Percentiles rank a stretch among this genome's conserved stretches.
Conservation (phyloP, 108 stramenopile species). For the Halocafeteria seosinensis region DNA sequence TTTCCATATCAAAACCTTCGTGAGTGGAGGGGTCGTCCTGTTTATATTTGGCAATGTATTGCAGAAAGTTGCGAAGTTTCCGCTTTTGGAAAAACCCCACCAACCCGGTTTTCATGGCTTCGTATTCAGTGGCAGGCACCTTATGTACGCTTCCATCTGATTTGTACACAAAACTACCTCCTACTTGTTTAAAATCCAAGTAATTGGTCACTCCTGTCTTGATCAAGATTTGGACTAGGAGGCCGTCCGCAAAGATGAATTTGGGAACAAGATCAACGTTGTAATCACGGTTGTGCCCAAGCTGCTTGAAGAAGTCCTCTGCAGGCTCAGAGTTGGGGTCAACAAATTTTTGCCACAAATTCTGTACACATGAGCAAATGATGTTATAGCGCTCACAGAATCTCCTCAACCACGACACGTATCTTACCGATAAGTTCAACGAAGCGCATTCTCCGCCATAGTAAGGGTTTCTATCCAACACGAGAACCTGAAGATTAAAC, state of each 20-base stretch:
- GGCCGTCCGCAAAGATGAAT: constrained; percentile 98
- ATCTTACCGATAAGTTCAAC: constrained; percentile 47
- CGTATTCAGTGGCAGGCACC: constrained; percentile 69
- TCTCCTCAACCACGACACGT: too few species aligned
- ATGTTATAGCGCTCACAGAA: too few species aligned
- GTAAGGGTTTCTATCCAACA: constrained; percentile 88
- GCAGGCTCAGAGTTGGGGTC: not conserved
- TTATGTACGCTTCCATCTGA: constrained; percentile 61
- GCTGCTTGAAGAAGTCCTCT: not conserved
- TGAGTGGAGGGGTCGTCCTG: constrained; percentile 49
- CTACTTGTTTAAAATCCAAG: constrained; percentile 85
- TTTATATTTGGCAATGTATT: constrained; percentile 68
- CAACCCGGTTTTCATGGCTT: constrained; percentile 68
- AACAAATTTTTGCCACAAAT: constrained; percentile 73
- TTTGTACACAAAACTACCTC: constrained; percentile 88
- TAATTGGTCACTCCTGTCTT: constrained; percentile 84
- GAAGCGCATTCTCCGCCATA: constrained; percentile 96
- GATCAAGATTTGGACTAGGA: constrained; percentile 90
- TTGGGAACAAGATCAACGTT: constrained; percentile 96
- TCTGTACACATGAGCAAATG: too few species aligned
- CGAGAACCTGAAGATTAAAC: constrained; percentile 50
- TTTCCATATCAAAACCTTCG: constrained; percentile 61
- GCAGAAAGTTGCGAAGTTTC: constrained; percentile 84
- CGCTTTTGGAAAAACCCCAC: constrained; percentile 96
- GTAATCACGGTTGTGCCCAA: constrained; percentile 82